These are phyloP conservation scores for Starmerella tilneyi DNA, from an alignment of 805 yeast genomes.

Conservation along the genomic window DNA sequence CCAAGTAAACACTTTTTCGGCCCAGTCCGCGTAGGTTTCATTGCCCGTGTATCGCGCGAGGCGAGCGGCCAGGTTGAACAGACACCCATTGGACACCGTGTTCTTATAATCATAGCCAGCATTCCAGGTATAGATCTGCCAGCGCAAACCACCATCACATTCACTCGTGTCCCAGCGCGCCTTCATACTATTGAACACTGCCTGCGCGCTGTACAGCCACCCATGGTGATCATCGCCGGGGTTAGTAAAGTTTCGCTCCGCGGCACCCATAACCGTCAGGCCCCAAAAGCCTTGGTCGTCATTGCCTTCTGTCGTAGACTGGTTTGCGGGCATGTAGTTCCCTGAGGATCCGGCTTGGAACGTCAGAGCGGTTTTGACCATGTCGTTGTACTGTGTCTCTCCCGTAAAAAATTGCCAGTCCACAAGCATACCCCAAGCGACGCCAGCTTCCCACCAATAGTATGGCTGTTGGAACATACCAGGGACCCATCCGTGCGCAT, in stretches of 20 bases:
- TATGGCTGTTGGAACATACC: slow-evolving; percentile 68
- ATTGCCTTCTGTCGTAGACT: slow-evolving; percentile 76
- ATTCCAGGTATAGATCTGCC: slow-evolving; percentile 89
- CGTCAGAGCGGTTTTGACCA: slow-evolving; percentile 50
- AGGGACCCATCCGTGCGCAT: slow-evolving; percentile 51
- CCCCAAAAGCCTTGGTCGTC: slow-evolving; percentile 96
- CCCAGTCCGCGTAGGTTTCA: slow-evolving; percentile 60
- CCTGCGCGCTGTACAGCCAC: slow-evolving; percentile 75
- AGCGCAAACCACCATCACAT: slow-evolving; percentile 73
- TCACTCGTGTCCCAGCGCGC: slow-evolving; percentile 58
- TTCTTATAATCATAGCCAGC: slow-evolving; percentile 80
- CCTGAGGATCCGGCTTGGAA: slow-evolving; percentile 55
- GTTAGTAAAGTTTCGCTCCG: slow-evolving; percentile 71
- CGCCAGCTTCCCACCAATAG: slow-evolving; percentile 93
- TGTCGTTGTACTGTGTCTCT: slow-evolving; percentile 50
- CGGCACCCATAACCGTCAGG: slow-evolving; percentile 70
- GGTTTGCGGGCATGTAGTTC: slow-evolving; percentile 72
- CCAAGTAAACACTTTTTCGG: slow-evolving; percentile 72
- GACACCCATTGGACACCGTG: slow-evolving; percentile 74
- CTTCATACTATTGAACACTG: slow-evolving; percentile 76
- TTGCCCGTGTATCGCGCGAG: slow-evolving; percentile 69
- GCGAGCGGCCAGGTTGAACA: slow-evolving; percentile 73
- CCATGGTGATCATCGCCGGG: slow-evolving; percentile 49
- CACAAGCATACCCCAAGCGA: slow-evolving; percentile 55
- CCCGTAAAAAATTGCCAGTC: slow-evolving; percentile 66